Evolutionary conservation across 805 yeast species (phyloP), one percentile per base, ranked within the genome.

Genomic region (Saturnispora mendoncae): DNA sequence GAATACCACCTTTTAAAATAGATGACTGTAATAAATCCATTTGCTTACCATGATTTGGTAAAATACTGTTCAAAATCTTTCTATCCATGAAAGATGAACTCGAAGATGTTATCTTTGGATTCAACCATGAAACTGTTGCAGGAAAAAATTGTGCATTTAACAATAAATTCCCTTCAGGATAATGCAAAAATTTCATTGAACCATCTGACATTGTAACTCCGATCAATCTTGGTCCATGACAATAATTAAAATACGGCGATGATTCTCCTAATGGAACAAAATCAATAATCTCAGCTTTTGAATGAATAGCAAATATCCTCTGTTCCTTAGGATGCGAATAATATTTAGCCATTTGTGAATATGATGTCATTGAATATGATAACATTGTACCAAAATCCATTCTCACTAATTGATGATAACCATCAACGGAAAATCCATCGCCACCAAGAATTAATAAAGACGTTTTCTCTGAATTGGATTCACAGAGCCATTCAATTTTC

Each of bases 301-400:
- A 67, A 17, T 73, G 72, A 12, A 79, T 57, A 2, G 84, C 84
- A 37, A 78, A 62, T 7, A 74, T 63, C 43, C 68, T 68, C 46
- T 76, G 80, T 33, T 72, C 68, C 37, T 64, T 68, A 2, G 82
- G 81, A 20, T 64, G 67, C 0, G 80, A 67, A 58, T 86, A 92
- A 54, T 77, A 86, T 39, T 72, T 72, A 14, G 83, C 82, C 83
- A 87, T 92, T 39, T 78, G 77, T 7, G 80, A 82, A 60, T 86
- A 84, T 0, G 95, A 81, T 0, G 96, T 83, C 43, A 90, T 61
- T 2, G 87, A 71, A 50, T 85, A 84, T 38, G 76, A 73, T 19
- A 94, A 82, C 12, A 95, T 83, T 33, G 69, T 67, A 3, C 95
- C 96, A 51, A 86, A 80, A 47, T 85, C 84, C 46, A 88, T 64